phyloP scores from a whole-genome alignment of 2,329 filamentous ascomycete species.

The Fusarium nelsonii region DNA sequence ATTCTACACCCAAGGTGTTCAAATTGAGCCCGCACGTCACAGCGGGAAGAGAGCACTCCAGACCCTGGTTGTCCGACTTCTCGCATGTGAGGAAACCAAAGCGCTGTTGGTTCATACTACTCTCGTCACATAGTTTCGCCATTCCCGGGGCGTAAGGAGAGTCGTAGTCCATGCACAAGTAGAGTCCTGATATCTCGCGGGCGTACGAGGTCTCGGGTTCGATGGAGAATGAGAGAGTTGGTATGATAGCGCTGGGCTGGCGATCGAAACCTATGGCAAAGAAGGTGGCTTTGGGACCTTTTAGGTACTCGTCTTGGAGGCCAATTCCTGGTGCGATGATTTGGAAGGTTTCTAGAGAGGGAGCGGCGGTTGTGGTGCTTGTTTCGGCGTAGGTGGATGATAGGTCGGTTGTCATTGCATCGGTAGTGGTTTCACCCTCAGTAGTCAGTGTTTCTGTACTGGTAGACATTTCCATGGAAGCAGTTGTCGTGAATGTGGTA shows the following conservation, averaged over 20 bases:
- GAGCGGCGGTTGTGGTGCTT: not conserved
- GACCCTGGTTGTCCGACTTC: not conserved
- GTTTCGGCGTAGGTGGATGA: not conserved
- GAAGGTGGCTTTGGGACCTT: accelerated
- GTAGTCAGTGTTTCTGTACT: accelerated
- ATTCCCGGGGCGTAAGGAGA: no score
- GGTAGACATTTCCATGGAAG: not conserved
- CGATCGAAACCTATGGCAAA: not conserved
- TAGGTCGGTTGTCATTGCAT: no score
- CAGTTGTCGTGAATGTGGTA: not conserved
- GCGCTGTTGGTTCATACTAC: no score
- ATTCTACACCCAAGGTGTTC: not conserved
- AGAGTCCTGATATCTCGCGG: not conserved
- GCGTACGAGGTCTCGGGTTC: not conserved
- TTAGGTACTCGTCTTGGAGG: not conserved
- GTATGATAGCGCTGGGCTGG: not conserved
- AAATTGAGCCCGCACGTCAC: not conserved
- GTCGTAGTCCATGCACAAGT: not conserved
- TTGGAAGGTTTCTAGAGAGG: not conserved
- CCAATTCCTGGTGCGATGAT: not conserved
- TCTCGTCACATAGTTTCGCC: not conserved
- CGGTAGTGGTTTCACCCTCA: not conserved
- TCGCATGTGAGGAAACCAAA: not conserved
- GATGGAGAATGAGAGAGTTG: not conserved
- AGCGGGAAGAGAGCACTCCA: not conserved